Percentiles rank a stretch among this genome's conserved stretches.
Evolutionary conservation across 306 rosid species (phyloP).

Genomic region (Castanopsis chinensis): DNA sequence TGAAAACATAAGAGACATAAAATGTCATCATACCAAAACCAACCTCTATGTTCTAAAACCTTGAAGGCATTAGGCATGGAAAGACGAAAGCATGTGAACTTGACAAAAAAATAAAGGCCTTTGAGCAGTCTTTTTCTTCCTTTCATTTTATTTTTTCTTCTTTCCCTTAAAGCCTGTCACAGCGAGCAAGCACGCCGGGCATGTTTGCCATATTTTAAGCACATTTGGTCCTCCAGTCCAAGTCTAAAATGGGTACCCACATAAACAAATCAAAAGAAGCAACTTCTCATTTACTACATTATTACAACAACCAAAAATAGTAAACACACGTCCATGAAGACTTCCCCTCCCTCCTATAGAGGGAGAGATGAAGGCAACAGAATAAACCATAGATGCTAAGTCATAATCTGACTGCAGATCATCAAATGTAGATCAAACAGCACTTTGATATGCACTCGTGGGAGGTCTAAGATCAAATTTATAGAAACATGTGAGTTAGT

Average conservation of each 20-base stretch:
- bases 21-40: neutral
- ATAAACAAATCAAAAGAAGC: neutral
- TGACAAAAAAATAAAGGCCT: neutral
- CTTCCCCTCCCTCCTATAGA: too few relatives aligned
- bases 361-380: too few relatives aligned
- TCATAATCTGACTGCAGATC: too few relatives aligned
- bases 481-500: too few relatives aligned
- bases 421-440: too few relatives aligned
- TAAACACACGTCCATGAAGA: too few relatives aligned
- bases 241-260: neutral
- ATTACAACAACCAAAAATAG: neutral
- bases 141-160: neutral
- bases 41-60: neutral
- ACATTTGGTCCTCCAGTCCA: neutral
- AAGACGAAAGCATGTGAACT: conserved; percentile 15
- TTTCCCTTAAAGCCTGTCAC: conserved; percentile 13
- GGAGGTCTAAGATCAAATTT: too few relatives aligned
- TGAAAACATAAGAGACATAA: neutral
- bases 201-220: neutral
- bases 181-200: conserved; percentile 10
- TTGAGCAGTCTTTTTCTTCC: neutral
- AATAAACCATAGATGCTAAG: too few relatives aligned
- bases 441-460: too few relatives aligned
- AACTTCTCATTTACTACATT: neutral
- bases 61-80: neutral